These are phyloP conservation scores for Pigoraptor vietnamica DNA, from an alignment of 78 protist species.

Conservation along the genomic window DNA sequence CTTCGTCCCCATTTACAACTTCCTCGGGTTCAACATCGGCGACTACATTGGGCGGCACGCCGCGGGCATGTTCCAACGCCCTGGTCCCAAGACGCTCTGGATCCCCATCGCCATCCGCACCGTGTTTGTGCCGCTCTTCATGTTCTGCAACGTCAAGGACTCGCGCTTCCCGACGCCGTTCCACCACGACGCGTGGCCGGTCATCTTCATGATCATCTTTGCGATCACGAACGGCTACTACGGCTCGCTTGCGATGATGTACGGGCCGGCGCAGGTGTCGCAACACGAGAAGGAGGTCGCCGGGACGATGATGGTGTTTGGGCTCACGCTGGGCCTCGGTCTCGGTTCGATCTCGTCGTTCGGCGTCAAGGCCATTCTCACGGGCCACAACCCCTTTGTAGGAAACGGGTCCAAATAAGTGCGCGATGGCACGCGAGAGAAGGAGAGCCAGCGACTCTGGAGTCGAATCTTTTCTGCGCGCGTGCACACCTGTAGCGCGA, in stretches of 20 bases:
- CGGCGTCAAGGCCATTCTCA: conserved; percentile 21
- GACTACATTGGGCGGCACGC: conserved; percentile 30
- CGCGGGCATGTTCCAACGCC: neutral
- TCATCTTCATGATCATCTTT: conserved; percentile 18
- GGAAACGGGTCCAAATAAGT: neutral
- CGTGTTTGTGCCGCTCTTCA: conserved; percentile 30
- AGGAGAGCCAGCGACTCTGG: too few species aligned
- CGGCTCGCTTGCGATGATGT: conserved; percentile 27
- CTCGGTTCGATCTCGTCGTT: conserved; percentile 13
- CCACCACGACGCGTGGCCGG: conserved; percentile 8
- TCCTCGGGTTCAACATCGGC: conserved; percentile 23
- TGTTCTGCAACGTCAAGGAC: conserved; percentile 32
- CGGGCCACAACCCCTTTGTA: neutral
- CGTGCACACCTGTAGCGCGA: too few species aligned
- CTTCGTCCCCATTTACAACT: neutral
- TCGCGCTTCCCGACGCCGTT: neutral
- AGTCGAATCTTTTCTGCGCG: neutral
- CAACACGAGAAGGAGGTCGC: conserved; percentile 13
- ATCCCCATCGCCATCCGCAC: conserved; percentile 11
- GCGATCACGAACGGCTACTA: conserved; percentile 38
- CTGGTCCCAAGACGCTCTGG: neutral
- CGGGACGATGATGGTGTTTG: conserved; percentile 34
- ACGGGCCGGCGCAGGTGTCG: neutral
- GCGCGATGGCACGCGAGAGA: too few species aligned
- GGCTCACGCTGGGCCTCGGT: conserved; percentile 15